Base-by-base conservation (phyloP, 2,329 filamentous ascomycete genomes). In the Penicillium rolfsii region DNA sequence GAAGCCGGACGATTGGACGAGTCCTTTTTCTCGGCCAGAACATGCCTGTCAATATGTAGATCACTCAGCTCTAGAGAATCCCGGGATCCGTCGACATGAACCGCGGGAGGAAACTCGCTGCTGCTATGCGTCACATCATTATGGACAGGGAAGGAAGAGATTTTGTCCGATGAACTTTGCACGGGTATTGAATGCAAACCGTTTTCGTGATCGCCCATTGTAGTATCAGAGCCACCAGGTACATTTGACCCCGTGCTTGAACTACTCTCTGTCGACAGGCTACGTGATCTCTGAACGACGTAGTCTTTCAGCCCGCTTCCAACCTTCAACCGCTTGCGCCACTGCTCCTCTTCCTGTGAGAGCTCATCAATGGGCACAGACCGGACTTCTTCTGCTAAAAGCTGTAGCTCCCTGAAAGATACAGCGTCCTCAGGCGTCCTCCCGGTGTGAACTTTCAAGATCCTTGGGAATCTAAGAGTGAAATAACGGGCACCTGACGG, bases 361-460 rank as follows among this genome's bases (percentile, higher is more conserved):
- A 89, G 82, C 6, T 85, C 83, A 14, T 83, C 75, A 1, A 74
- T 74, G 0, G 83, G 79, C 2, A 79, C 72, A 36, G 79, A 81
- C 19, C 79, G 82, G 19, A 88, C 86, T 33, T 84, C 78, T 33
- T 80, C 74, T 0, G 90, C 91, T 70, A 91, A 81, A 5, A 82
- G 72, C 66, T 93, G 89, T 3, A 97, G 79, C 56, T 92, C 87
- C 0, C 83, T 75, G 64, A 93, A 91, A 0, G 87, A 86, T 19
- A 91, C 79, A 0, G 87, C 83, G 60, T 96, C 90, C 24, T 82
- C 79, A 71, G 85, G 90, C 2, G 85, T 85, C 26, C 92, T 83
- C 72, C 97, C 92, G 62, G 83, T 85, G 68, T 96, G 91, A 9
- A 96, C 82, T 70, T 94, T 96, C 59, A 86, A 83, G 3, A 94